A percentile compares a stretch with the other conserved stretches of the same genome.
Conservation (phyloP, 495 filamentous ascomycete genomes). For the Annulohypoxylon bovei region DNA sequence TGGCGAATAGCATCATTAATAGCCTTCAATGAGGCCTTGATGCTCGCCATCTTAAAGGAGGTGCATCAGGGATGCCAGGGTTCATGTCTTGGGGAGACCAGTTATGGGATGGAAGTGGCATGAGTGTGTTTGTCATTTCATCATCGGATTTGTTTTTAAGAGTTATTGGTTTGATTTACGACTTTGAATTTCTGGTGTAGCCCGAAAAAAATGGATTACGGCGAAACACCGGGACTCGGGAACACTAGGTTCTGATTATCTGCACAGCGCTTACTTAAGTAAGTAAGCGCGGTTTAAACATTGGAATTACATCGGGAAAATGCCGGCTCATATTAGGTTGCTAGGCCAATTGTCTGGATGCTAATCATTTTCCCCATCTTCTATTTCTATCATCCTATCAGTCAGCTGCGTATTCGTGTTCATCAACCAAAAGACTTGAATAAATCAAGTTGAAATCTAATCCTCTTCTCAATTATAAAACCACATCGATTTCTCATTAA, state of each 20-base stretch:
- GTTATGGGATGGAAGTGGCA: slow-evolving; percentile 4
- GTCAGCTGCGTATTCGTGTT: slow-evolving; percentile 8
- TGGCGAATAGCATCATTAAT: slow-evolving; percentile 81
- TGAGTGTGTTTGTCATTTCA: slow-evolving; percentile 26
- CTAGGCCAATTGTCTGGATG: neutral
- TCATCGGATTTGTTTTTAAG: slow-evolving; percentile 27
- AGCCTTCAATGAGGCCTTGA: slow-evolving; percentile 84
- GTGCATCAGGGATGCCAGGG: slow-evolving; percentile 5
- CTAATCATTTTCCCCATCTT: neutral
- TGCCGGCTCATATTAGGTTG: slow-evolving; percentile 15
- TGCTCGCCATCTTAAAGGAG: slow-evolving; percentile 56
- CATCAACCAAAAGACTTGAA: neutral
- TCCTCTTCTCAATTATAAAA: slow-evolving; percentile 9
- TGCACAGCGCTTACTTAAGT: no score
- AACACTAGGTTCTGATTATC: no score
- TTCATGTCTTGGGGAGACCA: slow-evolving; percentile 28
- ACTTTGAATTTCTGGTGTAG: neutral
- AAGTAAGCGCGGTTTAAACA: neutral
- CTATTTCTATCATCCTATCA: slow-evolving; percentile 12
- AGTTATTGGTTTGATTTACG: neutral
- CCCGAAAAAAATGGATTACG: neutral
- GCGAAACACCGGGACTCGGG: slow-evolving; percentile 28
- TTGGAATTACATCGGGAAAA: slow-evolving; percentile 22
- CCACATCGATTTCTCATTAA: neutral
- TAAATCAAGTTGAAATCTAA: neutral